Conservation (phyloP, 2,329 filamentous ascomycete species). For the Pseudogymnoascus sp. region DNA sequence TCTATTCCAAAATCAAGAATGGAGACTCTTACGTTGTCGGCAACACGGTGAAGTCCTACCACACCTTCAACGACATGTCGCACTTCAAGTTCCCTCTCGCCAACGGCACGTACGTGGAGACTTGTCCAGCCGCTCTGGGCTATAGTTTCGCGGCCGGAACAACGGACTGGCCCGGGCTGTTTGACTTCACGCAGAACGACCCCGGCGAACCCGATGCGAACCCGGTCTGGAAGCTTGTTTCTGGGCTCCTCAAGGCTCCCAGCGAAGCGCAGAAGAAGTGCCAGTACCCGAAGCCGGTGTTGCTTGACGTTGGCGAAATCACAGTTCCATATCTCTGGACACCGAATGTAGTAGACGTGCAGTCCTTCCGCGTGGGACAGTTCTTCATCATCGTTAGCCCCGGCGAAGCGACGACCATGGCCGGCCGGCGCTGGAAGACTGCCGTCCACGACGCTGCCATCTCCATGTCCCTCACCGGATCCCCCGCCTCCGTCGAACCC, state of each 20-base stretch:
- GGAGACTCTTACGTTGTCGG: slow-evolving; percentile 44
- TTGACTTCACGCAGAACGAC: slow-evolving; percentile 88
- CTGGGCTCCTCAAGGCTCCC: slow-evolving; percentile 64
- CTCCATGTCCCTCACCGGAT: slow-evolving; percentile 31
- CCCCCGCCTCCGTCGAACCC: slow-evolving; percentile 42
- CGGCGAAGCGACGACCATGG: slow-evolving; percentile 89
- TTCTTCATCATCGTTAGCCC: slow-evolving; percentile 77
- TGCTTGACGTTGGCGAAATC: slow-evolving; percentile 84
- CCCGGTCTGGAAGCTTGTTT: slow-evolving; percentile 69
- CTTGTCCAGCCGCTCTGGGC: slow-evolving; percentile 81
- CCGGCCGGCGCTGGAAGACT: slow-evolving; percentile 76
- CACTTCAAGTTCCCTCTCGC: slow-evolving; percentile 66
- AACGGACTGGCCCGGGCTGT: slow-evolving; percentile 80
- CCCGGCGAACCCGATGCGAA: slow-evolving; percentile 60
- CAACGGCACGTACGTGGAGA: slow-evolving; percentile 63
- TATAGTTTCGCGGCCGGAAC: slow-evolving; percentile 93
- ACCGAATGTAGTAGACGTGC: slow-evolving; percentile 85
- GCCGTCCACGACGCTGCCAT: slow-evolving; percentile 52
- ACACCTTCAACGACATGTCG: slow-evolving; percentile 78
- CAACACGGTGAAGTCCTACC: slow-evolving; percentile 68
- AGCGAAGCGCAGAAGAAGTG: slow-evolving; percentile 64
- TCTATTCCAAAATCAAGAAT: slow-evolving; percentile 43
- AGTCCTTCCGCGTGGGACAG: slow-evolving; percentile 76
- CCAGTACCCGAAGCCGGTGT: slow-evolving; percentile 74
- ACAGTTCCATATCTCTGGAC: slow-evolving; percentile 75